Percentiles rank a stretch among this genome's conserved stretches.
phyloP scores from a whole-genome alignment of 163 green algal species.

The Prototheca wickerhamii region DNA sequence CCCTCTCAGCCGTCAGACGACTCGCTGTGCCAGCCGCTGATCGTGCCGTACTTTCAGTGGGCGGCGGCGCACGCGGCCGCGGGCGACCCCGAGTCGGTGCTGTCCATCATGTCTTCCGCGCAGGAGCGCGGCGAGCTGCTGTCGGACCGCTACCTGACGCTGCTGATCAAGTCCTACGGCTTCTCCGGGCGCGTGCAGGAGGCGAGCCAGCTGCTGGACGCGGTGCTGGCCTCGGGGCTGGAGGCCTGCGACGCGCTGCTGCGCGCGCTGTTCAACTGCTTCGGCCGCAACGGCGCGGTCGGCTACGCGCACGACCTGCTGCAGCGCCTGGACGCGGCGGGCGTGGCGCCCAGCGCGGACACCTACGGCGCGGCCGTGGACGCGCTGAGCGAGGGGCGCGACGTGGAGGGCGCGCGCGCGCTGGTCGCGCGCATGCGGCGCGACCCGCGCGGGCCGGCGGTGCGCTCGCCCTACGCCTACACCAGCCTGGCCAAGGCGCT shows the following conservation, averaged over 20 bases:
- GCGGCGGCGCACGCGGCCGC: neutral
- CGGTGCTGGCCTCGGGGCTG: constrained; percentile 5
- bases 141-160: constrained; percentile 10
- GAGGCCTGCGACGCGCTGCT: neutral
- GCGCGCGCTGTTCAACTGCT: neutral
- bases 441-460: neutral
- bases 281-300: neutral
- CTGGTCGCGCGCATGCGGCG: neutral
- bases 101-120: constrained; percentile 2
- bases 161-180: constrained; percentile 11
- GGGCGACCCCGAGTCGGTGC: constrained; percentile 9
- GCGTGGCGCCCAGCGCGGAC: neutral
- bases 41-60: constrained; percentile 9
- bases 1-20: too few species aligned
- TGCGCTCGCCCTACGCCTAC: neutral
- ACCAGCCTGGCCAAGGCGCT: neutral
- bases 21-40: neutral
- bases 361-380: neutral
- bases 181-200: neutral
- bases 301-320: neutral
- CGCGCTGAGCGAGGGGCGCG: neutral
- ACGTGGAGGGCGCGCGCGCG: neutral
- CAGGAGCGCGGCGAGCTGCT: neutral
- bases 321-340: neutral
- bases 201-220: constrained; percentile 1